Evolutionary conservation across 2,329 filamentous ascomycete species (phyloP).

Genomic region (Pestalotiopsis sp.): DNA sequence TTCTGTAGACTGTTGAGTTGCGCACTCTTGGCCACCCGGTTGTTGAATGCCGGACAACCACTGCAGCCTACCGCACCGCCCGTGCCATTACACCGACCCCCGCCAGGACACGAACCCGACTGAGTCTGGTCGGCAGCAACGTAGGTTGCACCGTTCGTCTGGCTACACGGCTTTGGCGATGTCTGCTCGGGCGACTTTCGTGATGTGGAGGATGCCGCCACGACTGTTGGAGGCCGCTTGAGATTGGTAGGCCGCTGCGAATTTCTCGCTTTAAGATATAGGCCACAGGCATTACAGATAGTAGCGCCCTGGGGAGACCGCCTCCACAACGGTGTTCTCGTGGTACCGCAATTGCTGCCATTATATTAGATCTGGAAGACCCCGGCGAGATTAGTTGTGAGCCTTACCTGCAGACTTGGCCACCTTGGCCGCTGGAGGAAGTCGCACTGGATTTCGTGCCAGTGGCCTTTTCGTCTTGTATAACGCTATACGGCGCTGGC

Average conservation of each 20-base stretch:
- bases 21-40: constrained; percentile 86
- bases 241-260: constrained; percentile 87
- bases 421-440: constrained; percentile 24
- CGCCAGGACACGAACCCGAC: constrained; percentile 90
- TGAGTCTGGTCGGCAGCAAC: constrained; percentile 75
- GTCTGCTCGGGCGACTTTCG: constrained; percentile 45
- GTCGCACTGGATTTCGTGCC: constrained; percentile 9
- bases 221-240: constrained; percentile 70
- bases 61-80: constrained; percentile 93
- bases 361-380: constrained; percentile 23
- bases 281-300: constrained; percentile 96
- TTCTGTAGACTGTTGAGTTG: constrained; percentile 71
- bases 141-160: constrained; percentile 64
- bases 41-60: constrained; percentile 97
- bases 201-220: constrained; percentile 42
- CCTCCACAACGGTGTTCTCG: constrained; percentile 91
- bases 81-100: constrained; percentile 93
- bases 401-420: constrained; percentile 37
- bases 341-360: constrained; percentile 89
- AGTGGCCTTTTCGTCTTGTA: constrained; percentile 6
- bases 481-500: constrained; percentile 12
- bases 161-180: constrained; percentile 40
- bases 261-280: constrained; percentile 93
- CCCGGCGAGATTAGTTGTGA: neutral
- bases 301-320: constrained; percentile 90